Percentiles rank a stretch among this genome's conserved stretches.
Evolutionary conservation across 805 yeast genomes (phyloP).

Genomic region (Pichia cabralensis): DNA sequence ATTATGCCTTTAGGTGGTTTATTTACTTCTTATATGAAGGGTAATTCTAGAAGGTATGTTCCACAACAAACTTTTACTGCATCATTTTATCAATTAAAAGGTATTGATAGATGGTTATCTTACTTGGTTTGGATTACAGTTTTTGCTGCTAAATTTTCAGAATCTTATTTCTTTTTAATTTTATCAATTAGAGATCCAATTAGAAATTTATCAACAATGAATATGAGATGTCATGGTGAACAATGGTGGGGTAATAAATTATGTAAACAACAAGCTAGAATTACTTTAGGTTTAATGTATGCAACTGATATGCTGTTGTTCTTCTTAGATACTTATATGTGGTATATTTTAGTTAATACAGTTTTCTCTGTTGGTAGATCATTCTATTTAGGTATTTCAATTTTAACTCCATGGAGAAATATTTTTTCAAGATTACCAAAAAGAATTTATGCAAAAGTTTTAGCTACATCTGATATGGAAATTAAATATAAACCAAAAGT

Average conservation of each 20-base stretch:
- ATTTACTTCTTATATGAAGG: slow-evolving; percentile 86
- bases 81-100: slow-evolving; percentile 66
- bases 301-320: slow-evolving; percentile 88
- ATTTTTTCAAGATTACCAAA: slow-evolving; percentile 96
- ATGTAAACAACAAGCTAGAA: slow-evolving; percentile 80
- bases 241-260: slow-evolving; percentile 69
- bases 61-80: slow-evolving; percentile 96
- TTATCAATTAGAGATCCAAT: slow-evolving; percentile 91
- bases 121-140: slow-evolving; percentile 84
- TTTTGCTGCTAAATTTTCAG: slow-evolving; percentile 79
- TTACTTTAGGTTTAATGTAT: slow-evolving; percentile 87
- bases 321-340: slow-evolving; percentile 97
- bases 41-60: slow-evolving; percentile 75
- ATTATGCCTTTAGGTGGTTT: slow-evolving; percentile 95
- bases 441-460: slow-evolving; percentile 95
- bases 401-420: slow-evolving; percentile 99
- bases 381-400: slow-evolving; percentile 97
- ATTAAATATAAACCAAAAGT: slow-evolving; percentile 98
- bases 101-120: slow-evolving; percentile 94
- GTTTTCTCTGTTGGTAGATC: slow-evolving; percentile 96
- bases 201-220: slow-evolving; percentile 72
- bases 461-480: slow-evolving; percentile 99
- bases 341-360: slow-evolving; percentile 96
- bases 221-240: slow-evolving; percentile 95
- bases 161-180: slow-evolving; percentile 88